Base-by-base conservation (phyloP, 768 basidiomycete species). In the Boletus reticuloceps region DNA sequence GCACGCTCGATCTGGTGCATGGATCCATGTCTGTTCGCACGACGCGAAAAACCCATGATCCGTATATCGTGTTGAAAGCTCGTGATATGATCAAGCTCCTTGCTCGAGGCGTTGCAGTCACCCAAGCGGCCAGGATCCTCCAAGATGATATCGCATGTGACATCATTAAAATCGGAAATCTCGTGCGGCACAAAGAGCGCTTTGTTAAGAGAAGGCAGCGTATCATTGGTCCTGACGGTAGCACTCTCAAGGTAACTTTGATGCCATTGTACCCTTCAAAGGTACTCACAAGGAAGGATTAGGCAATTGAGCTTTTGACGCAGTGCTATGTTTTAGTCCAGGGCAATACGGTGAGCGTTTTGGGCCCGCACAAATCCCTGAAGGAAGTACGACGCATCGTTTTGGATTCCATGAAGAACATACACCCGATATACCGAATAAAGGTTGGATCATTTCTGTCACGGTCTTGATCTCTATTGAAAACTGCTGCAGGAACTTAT, bases 381-480 rank as follows among this genome's bases (percentile, higher is more conserved):
- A 98, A 98, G 70, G 97, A 99, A 72, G 96, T 99, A 12, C 81
- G 97, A 54, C 76, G 95, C 62, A 98, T 98, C 58, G 84, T 99
- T n/a, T 72, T 98, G 40, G 97, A 99, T 68, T 99, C 97, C 76
- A 98, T 99, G 97, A 94, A 89, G 75, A 99, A 99, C 69, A 89
- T 98, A 51, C 97, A 99, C 67, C 97, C 97, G 2, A 98, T 99
- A 68, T 99, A 99, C 70, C 87, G 94, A 64, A 99, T 99, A 73
- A 99, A 99, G 74, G 94, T 91, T 39, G 20, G 58, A 50, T 51
- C 29, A 56, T 56, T 59, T 50, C 27, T 37, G 34, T 40, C 19
- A 31, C 31, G 31, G 16, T 17, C 25, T 42, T 20, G 14, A 16
- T 20, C 11, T 31, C 29, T 38, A 2, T 36, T 59, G 47, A 50